Evolutionary conservation across 1,139 yeast genomes (phyloP).

Genomic region (Pichia sp.): DNA sequence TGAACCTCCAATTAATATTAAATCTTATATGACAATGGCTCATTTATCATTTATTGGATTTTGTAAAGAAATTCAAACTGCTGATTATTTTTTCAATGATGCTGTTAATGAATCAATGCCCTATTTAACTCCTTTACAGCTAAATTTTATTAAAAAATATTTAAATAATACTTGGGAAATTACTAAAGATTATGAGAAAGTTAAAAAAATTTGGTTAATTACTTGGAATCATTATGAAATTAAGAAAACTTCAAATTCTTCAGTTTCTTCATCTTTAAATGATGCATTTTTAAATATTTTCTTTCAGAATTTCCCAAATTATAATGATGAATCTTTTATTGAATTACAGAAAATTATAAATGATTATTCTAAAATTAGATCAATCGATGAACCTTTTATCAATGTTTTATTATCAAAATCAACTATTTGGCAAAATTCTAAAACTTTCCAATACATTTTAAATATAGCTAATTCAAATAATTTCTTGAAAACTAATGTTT

Average conservation of each 20-base stretch:
- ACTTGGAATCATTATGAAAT: conserved; percentile 51
- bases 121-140: conserved; percentile 63
- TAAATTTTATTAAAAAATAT: conserved; percentile 64
- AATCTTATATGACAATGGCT: conserved; percentile 50
- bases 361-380: conserved; percentile 48
- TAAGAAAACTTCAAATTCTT: conserved; percentile 53
- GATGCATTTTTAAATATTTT: conserved; percentile 63
- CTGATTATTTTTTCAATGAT: conserved; percentile 66
- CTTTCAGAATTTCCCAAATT: conserved; percentile 50
- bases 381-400: conserved; percentile 68
- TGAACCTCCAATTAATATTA: conserved; percentile 28
- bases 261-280: conserved; percentile 59
- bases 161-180: conserved; percentile 55
- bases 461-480: conserved; percentile 54
- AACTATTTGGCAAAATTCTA: conserved; percentile 61
- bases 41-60: conserved; percentile 78
- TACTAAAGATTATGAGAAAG: conserved; percentile 50
- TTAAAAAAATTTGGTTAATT: conserved; percentile 56
- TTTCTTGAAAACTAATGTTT: conserved; percentile 58
- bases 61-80: conserved; percentile 65
- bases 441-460: conserved; percentile 56
- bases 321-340: conserved; percentile 48
- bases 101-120: conserved; percentile 66
- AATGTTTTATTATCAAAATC: conserved; percentile 68
- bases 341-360: conserved; percentile 53